A percentile compares a stretch with the other conserved stretches of the same genome.
These are phyloP conservation scores for Thelephora aurantiotincta DNA, from an alignment of 768 basidiomycete species.

Conservation along the genomic window DNA sequence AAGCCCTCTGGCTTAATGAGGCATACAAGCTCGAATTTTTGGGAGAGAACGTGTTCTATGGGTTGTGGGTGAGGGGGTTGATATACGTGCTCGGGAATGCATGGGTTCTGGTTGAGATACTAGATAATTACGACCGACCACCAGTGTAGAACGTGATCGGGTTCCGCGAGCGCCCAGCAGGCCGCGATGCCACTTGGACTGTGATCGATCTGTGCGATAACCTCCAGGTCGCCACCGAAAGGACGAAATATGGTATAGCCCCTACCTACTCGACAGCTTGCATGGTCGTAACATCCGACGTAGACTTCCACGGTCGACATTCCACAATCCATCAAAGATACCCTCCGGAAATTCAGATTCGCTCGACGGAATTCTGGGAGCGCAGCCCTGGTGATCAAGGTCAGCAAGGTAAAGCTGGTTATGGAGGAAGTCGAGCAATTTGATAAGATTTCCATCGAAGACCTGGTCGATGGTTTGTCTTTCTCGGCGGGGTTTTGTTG, in stretches of 20 bases:
- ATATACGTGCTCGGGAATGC: constrained; percentile 62
- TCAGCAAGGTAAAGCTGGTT: constrained; percentile 66
- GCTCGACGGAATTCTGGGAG: constrained; percentile 47
- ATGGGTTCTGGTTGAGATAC: constrained; percentile 63
- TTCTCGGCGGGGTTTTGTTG: constrained; percentile 1
- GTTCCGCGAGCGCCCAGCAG: not conserved
- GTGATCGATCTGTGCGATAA: too few species aligned
- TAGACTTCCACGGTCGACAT: constrained; percentile 59
- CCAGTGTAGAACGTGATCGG: too few species aligned
- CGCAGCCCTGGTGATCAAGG: constrained; percentile 80
- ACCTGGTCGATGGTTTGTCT: constrained; percentile 68
- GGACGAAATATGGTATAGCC: too few species aligned
- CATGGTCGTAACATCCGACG: too few species aligned
- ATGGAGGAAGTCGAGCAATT: constrained; percentile 81
- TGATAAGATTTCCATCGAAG: constrained; percentile 62
- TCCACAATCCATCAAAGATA: constrained; percentile 60
- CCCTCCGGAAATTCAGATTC: constrained; percentile 76
- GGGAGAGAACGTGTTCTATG: constrained; percentile 56
- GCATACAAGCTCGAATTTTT: constrained; percentile 88
- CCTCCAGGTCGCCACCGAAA: too few species aligned
- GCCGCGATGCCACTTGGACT: too few species aligned
- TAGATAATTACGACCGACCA: constrained; percentile 27
- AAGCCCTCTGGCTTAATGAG: constrained; percentile 82
- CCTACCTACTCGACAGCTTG: too few species aligned
- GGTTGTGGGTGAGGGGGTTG: constrained; percentile 69